Conservation (phyloP, 192 early-diverging fungal genomes). For the Paraglomus brasilianum region DNA sequence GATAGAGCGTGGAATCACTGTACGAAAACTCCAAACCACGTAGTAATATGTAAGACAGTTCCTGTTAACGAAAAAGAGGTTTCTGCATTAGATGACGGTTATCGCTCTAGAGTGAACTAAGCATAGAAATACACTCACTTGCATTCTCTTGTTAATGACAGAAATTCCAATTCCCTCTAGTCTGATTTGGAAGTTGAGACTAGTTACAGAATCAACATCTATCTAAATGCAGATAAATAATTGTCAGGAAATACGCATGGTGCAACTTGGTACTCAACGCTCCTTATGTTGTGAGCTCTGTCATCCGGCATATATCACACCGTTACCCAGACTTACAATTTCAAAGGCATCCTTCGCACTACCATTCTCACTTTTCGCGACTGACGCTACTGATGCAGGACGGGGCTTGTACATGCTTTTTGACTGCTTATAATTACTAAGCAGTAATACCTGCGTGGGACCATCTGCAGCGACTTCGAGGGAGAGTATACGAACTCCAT, state of each 20-base stretch:
- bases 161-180: slow-evolving; percentile 92
- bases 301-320: slow-evolving; percentile 32
- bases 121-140: slow-evolving; percentile 38
- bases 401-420: slow-evolving; percentile 61
- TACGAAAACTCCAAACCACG: slow-evolving; percentile 74
- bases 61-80: slow-evolving; percentile 41
- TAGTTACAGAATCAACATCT: slow-evolving; percentile 50
- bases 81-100: background rate
- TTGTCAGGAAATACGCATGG: background rate
- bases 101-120: background rate
- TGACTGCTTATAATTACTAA: slow-evolving; percentile 65
- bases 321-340: slow-evolving; percentile 7
- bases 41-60: slow-evolving; percentile 83
- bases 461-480: slow-evolving; percentile 76
- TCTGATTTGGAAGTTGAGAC: slow-evolving; percentile 65
- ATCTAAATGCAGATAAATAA: slow-evolving; percentile 54
- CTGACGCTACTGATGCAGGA: slow-evolving; percentile 28
- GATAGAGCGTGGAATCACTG: slow-evolving; percentile 79
- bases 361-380: background rate
- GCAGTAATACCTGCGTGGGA: slow-evolving; percentile 62
- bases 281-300: background rate
- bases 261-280: slow-evolving; percentile 6
- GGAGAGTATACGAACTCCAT: slow-evolving; percentile 50
- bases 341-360: slow-evolving; percentile 19
- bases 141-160: slow-evolving; percentile 72